Base-by-base conservation (phyloP, 352 stramenopile species). In the Phytopythium oedochilum region DNA sequence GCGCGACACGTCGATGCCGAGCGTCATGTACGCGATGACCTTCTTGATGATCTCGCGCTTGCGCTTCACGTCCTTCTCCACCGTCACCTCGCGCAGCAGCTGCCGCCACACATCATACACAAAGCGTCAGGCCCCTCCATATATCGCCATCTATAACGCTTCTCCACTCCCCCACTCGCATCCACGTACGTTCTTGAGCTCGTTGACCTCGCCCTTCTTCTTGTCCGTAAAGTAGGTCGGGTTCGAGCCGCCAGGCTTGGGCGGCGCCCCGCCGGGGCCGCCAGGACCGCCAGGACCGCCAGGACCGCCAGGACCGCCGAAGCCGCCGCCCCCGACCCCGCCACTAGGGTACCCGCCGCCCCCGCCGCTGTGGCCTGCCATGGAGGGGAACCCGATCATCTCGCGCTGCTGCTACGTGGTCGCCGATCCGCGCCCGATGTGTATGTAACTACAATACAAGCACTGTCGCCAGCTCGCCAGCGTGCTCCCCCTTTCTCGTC, bases 41-140 rank as follows among this genome's bases (percentile, higher is more conserved):
- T 99, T 99, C 70, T 99, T 99, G 69, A 99, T 99, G 60, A 99
- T 98, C 64, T 99, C 97, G 43, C 96, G 88, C 70, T 99, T 99
- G 64, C 96, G 91, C 71, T 98, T 97, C 43, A 96, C 82, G 79
- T 99, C 93, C 56, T 95, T 88, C 70, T 99, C 96, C n/a, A 98
- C 92, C 18, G 81, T 94, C 60, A 98, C 96, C 62, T 97, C 98
- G 25, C 96, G 90, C 47, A 99, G 73, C n/a, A 99, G 72, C 78
- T 96, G 64, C 26, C 57, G 40, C 22, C 14, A 38, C 18, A 22
- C 22, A 28, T 2, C 2, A 22, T 40, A 32, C 2, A 54, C 29
- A 57, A 39, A 29, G 39, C 48, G 36, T 42, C 9, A 50, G 22
- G 5, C 14, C 42, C n/a, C 9, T 26, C 15, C 15, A 5, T 34